Percentiles rank a stretch among this genome's conserved stretches.
These are phyloP conservation scores for Mrakia hoshinonis DNA, from an alignment of 768 basidiomycete species.

Conservation along the genomic window DNA sequence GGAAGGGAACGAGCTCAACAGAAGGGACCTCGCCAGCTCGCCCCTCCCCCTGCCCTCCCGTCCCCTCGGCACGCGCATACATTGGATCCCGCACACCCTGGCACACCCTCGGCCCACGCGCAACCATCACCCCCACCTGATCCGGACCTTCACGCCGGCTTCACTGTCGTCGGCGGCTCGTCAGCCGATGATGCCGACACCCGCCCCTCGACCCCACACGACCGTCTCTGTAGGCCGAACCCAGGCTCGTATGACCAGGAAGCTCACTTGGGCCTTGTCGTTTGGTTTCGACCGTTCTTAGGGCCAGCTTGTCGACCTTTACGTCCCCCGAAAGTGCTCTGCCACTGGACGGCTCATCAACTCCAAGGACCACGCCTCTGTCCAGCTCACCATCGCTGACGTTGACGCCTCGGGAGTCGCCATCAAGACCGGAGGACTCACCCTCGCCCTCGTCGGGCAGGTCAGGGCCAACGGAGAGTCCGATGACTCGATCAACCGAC, in stretches of 20 bases:
- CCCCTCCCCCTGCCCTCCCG: background rate
- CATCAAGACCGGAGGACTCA: constrained; percentile 49
- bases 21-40: background rate
- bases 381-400: constrained; percentile 89
- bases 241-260: constrained; percentile 3
- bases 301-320: constrained; percentile 99
- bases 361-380: constrained; percentile 97
- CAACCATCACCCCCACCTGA: too few relatives aligned
- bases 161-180: too few relatives aligned
- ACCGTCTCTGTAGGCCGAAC: background rate
- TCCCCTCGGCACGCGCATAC: background rate
- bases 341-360: constrained; percentile 96
- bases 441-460: constrained; percentile 88
- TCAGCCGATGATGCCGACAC: too few relatives aligned
- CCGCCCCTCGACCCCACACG: background rate
- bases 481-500: constrained; percentile 90
- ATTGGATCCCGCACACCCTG: too few relatives aligned
- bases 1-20: background rate
- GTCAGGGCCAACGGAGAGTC: constrained; percentile 92
- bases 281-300: constrained; percentile 37
- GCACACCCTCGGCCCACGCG: too few relatives aligned
- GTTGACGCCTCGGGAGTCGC: constrained; percentile 73
- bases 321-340: constrained; percentile 98
- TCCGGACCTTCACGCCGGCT: too few relatives aligned
- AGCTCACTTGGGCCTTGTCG: background rate